phyloP scores from a whole-genome alignment of 73 alveolate species.

The Paraurostyla sp. region DNA sequence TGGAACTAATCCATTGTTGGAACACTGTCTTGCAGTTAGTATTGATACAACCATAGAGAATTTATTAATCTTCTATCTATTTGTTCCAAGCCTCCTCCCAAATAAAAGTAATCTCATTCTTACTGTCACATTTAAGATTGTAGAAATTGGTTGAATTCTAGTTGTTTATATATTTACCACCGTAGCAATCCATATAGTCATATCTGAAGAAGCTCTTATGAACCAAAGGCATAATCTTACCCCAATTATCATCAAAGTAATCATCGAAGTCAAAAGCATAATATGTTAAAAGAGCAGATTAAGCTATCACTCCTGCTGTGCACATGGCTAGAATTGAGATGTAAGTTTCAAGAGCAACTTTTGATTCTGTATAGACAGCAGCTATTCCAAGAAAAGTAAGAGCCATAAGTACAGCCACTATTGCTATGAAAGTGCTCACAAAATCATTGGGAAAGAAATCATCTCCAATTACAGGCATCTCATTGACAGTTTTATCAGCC shows the following conservation, averaged over 20 bases:
- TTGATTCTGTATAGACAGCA: constrained; percentile 17
- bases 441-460: background rate
- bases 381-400: background rate
- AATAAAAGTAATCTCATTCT: constrained; percentile 28
- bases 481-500: background rate
- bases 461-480: constrained; percentile 25
- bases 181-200: constrained; percentile 29
- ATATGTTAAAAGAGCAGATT: background rate
- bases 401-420: background rate
- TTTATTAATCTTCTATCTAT: background rate
- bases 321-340: background rate
- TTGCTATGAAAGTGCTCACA: background rate
- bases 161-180: constrained; percentile 30
- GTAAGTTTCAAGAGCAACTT: constrained; percentile 40
- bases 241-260: constrained; percentile 26
- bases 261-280: background rate
- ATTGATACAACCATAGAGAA: constrained; percentile 5
- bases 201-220: background rate
- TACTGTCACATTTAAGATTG: constrained; percentile 16
- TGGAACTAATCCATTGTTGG: constrained; percentile 4
- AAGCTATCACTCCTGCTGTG: background rate
- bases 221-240: constrained; percentile 17
- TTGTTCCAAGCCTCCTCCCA: constrained; percentile 13
- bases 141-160: background rate
- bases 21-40: constrained; percentile 12